Conservation (phyloP, 2,329 filamentous ascomycete genomes). For the Parastagonospora nodorum region DNA sequence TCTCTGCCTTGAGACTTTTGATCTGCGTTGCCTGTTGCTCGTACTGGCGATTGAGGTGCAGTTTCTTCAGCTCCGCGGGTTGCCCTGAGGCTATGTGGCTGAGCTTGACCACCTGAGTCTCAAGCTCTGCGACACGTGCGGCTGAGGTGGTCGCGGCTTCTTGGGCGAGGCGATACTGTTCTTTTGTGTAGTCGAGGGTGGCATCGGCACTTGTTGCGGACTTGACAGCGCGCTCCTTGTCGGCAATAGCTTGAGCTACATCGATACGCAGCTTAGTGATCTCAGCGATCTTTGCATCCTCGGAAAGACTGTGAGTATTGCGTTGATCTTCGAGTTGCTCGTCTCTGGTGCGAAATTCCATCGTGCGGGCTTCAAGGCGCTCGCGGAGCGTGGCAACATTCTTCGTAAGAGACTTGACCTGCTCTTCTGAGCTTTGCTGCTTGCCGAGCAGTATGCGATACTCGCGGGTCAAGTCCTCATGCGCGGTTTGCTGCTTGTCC, state of each 20-base stretch:
- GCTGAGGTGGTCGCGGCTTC: slow-evolving; percentile 13
- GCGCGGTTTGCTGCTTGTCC: slow-evolving; percentile 31
- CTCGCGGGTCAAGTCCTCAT: slow-evolving; percentile 29
- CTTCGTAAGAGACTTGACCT: slow-evolving; percentile 18
- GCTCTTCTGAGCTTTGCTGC: slow-evolving; percentile 17
- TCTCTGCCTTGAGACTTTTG: slow-evolving; percentile 11
- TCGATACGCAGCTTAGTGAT: slow-evolving; percentile 30
- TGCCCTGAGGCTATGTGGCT: slow-evolving; percentile 23
- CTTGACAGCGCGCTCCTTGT: slow-evolving; percentile 35
- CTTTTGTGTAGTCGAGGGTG: slow-evolving; percentile 63
- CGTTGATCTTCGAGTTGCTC: slow-evolving; percentile 26
- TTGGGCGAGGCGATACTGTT: slow-evolving; percentile 55
- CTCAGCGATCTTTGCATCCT: slow-evolving; percentile 27
- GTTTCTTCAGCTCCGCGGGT: slow-evolving; percentile 18
- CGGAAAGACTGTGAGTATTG: slow-evolving; percentile 20
- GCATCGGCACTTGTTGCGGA: slow-evolving; percentile 37
- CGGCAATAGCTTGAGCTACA: slow-evolving; percentile 20
- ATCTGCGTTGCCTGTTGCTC: slow-evolving; percentile 12
- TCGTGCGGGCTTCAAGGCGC: slow-evolving; percentile 17
- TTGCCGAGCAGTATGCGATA: slow-evolving; percentile 24
- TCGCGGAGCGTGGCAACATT: slow-evolving; percentile 21
- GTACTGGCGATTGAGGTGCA: slow-evolving; percentile 20
- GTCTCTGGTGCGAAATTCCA: slow-evolving; percentile 16
- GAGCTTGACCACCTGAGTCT: slow-evolving; percentile 17
- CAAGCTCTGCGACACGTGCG: slow-evolving; percentile 16